These are phyloP conservation scores for Trichoderma arundinaceum DNA, from an alignment of 2,329 filamentous ascomycete species.

Conservation along the genomic window DNA sequence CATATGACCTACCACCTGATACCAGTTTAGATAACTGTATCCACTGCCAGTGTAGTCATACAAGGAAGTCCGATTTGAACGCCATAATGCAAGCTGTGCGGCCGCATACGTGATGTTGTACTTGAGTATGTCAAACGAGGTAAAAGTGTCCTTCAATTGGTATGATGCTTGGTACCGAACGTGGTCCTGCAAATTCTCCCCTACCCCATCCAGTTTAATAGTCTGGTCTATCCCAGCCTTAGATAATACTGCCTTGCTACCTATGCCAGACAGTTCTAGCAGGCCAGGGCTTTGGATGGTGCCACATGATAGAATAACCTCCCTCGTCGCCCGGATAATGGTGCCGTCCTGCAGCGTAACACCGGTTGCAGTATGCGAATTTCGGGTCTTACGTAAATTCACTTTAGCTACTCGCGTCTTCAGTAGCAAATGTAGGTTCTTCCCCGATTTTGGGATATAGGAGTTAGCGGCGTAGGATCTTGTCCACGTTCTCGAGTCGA, in stretches of 20 bases:
- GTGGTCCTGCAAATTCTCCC: slow-evolving; percentile 50
- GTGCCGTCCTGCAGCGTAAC: slow-evolving; percentile 24
- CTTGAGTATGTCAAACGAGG: slow-evolving; percentile 39
- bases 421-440: slow-evolving; percentile 16
- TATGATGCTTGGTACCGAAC: slow-evolving; percentile 38
- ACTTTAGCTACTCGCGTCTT: slow-evolving; percentile 13
- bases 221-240: slow-evolving; percentile 42
- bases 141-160: slow-evolving; percentile 44
- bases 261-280: slow-evolving; percentile 52
- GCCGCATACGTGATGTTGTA: slow-evolving; percentile 18
- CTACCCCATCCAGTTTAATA: slow-evolving; percentile 46
- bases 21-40: slow-evolving; percentile 7
- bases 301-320: slow-evolving; percentile 52
- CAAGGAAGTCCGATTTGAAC: slow-evolving; percentile 1
- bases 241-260: slow-evolving; percentile 43
- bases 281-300: slow-evolving; percentile 51
- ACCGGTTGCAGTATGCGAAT: background rate
- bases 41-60: slow-evolving; percentile 10
- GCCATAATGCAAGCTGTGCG: slow-evolving; percentile 17
- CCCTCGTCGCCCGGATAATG: slow-evolving; percentile 40
- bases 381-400: slow-evolving; percentile 3
- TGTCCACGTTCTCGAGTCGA: slow-evolving; percentile 7
- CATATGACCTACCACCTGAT: slow-evolving; percentile 1
- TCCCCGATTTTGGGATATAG: slow-evolving; percentile 4
- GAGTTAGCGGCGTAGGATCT: slow-evolving; percentile 12